phyloP scores from a whole-genome alignment of 2,329 filamentous ascomycete genomes.

The Harringtonia aguacate region DNA sequence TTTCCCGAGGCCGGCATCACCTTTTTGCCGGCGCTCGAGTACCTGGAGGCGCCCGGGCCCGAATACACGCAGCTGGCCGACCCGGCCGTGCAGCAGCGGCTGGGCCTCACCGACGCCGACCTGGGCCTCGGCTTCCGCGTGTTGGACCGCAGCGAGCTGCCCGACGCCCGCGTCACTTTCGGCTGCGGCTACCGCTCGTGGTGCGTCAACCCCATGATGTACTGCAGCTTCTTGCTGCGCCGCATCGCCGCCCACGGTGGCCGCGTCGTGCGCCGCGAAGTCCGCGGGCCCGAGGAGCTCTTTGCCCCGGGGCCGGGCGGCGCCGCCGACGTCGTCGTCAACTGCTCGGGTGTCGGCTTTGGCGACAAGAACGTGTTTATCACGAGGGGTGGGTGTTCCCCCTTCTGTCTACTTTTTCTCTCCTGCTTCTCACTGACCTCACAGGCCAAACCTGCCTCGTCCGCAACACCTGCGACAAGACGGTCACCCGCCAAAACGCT shows the following conservation, averaged over 20 bases:
- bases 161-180: conserved; percentile 28
- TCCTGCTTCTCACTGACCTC: not conserved
- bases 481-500: conserved; percentile 48
- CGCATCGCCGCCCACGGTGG: conserved; percentile 27
- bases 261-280: conserved; percentile 20
- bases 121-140: conserved; percentile 27
- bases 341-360: conserved; percentile 35
- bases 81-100: conserved; percentile 19
- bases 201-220: conserved; percentile 44
- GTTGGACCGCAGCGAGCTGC: conserved; percentile 20
- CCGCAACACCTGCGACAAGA: conserved; percentile 25
- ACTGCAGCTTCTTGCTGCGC: conserved; percentile 36
- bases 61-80: conserved; percentile 22
- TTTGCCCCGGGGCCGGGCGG: conserved; percentile 18
- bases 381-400: conserved; percentile 27
- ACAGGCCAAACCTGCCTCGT: conserved; percentile 36
- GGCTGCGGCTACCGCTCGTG: conserved; percentile 43
- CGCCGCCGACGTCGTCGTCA: conserved; percentile 25
- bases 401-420: not conserved
- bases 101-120: conserved; percentile 19
- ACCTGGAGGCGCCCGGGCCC: conserved; percentile 33
- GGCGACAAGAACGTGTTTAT: conserved; percentile 26
- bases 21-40: conserved; percentile 38
- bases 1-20: conserved; percentile 34
- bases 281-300: conserved; percentile 26